Base-by-base conservation (phyloP, 345 rosid species). In the Melastoma malabathricum region DNA sequence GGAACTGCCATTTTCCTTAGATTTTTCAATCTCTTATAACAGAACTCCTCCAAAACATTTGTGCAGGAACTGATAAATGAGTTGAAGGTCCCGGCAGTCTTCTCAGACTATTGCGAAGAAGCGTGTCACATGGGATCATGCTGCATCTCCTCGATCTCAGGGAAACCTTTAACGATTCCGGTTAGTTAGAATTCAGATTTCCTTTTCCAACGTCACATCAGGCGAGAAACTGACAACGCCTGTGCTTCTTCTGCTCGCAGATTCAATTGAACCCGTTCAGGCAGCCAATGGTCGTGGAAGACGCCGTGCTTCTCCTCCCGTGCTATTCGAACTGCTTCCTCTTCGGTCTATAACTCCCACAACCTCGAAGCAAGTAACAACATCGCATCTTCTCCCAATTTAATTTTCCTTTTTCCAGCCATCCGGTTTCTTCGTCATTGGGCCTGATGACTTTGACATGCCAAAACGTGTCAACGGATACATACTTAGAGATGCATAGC, bases 51-150 rank as follows among this genome's bases (percentile, higher is more conserved):
- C 22, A 16, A 47, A 57, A 54, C 13, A 38, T 15, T 46, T 19
- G 48, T 54, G 59, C 75, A 86, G 93, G 86, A 87, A 72, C 75
- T 82, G 63, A 67, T 92, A 67, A 83, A 77, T 60, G 65, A 74
- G 72, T 69, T 74, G 25, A 75, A 76, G 59, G 79, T 77, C 47
- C 94, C 83, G 3, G 90, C 94, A 0, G 68, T 92, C 44, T 84
- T 87, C 67, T 63, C 94, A 23, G 97, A 92, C 69, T 92, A 92
- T 63, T 92, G 98, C 57, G 97, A 92, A 76, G 97, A 92, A 75
- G 98, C 98, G 54, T 87, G 95, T 68, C 80, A 80, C 70, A 76
- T 92, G 43, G 95, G 90, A 16, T 78, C 79, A 51, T 46, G 60
- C 66, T 79, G 90, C 76, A 77, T 84, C 46, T 69, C 18, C 66